A percentile compares a stretch with the other conserved stretches of the same genome.
Conservation (phyloP, 139 green algal species). For the Ostreobium quekettii region DNA sequence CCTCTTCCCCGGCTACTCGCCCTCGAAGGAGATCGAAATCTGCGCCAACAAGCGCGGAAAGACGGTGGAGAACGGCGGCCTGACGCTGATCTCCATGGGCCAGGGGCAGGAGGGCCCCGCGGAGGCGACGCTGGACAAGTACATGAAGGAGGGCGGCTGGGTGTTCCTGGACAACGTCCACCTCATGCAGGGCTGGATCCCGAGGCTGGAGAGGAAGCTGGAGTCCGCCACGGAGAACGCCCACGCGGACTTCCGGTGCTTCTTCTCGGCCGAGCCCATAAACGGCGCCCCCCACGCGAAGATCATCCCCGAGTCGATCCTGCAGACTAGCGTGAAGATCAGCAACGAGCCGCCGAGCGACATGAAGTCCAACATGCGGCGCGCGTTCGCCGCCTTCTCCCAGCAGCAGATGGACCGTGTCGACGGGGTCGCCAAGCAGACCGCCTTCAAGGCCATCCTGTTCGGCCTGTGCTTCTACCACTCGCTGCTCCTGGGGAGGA, state of each 20-base stretch:
- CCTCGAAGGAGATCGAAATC: slow-evolving; percentile 75
- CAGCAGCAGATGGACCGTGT: slow-evolving; percentile 52
- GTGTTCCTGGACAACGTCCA: slow-evolving; percentile 90
- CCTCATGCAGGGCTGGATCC: slow-evolving; percentile 83
- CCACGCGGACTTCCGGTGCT: slow-evolving; percentile 80
- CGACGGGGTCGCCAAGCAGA: slow-evolving; percentile 48
- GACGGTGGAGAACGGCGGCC: slow-evolving; percentile 59
- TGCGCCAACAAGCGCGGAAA: slow-evolving; percentile 57
- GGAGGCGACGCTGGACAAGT: slow-evolving; percentile 71
- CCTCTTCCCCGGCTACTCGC: slow-evolving; percentile 79
- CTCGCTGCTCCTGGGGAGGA: slow-evolving; percentile 75
- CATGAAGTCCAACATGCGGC: slow-evolving; percentile 83
- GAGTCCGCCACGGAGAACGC: slow-evolving; percentile 67
- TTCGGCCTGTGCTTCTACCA: slow-evolving; percentile 88
- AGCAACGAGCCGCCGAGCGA: slow-evolving; percentile 78
- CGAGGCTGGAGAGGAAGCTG: slow-evolving; percentile 73
- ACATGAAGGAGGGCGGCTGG: slow-evolving; percentile 75
- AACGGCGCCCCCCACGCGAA: slow-evolving; percentile 70
- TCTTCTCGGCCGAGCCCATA: slow-evolving; percentile 86
- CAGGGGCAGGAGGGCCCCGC: slow-evolving; percentile 75
- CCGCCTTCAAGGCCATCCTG: slow-evolving; percentile 62
- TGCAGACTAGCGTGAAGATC: slow-evolving; percentile 78
- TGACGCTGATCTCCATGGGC: slow-evolving; percentile 79
- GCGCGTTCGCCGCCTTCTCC: slow-evolving; percentile 61
- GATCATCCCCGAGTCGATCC: slow-evolving; percentile 74